Conservation (phyloP, 345 rosid species). For the Raphanus raphanistrum region DNA sequence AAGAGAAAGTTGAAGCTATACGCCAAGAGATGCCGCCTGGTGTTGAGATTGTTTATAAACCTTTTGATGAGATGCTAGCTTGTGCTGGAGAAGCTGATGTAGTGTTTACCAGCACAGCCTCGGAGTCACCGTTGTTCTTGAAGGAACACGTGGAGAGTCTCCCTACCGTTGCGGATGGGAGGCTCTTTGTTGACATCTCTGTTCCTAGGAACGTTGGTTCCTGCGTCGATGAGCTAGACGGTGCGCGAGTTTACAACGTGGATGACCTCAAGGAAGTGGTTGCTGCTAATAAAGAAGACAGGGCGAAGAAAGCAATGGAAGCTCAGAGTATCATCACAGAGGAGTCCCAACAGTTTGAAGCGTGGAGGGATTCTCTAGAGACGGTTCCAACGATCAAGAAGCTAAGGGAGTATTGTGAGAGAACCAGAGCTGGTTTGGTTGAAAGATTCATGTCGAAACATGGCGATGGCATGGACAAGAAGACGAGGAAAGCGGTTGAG, state of each 20-base stretch:
- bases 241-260: slow-evolving; percentile 75
- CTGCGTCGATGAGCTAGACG: slow-evolving; percentile 57
- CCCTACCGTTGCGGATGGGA: slow-evolving; percentile 53
- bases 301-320: slow-evolving; percentile 83
- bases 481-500: slow-evolving; percentile 20
- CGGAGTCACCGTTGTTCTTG: slow-evolving; percentile 70
- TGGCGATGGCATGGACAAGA: neutral
- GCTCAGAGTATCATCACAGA: slow-evolving; percentile 77
- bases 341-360: slow-evolving; percentile 81
- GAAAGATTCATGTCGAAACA: neutral
- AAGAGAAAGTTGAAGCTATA: slow-evolving; percentile 77
- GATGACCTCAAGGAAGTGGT: slow-evolving; percentile 98
- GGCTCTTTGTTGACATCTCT: slow-evolving; percentile 88
- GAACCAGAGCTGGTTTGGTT: neutral
- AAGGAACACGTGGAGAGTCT: slow-evolving; percentile 66
- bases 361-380: slow-evolving; percentile 94
- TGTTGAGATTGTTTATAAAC: slow-evolving; percentile 66
- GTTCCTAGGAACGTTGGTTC: slow-evolving; percentile 92
- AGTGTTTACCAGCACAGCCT: slow-evolving; percentile 89
- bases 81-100: slow-evolving; percentile 91
- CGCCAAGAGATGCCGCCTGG: slow-evolving; percentile 58
- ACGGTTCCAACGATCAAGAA: neutral
- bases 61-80: slow-evolving; percentile 62
- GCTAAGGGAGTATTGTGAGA: neutral
- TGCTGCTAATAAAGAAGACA: slow-evolving; percentile 96